Base-by-base conservation (phyloP, 768 basidiomycete genomes). In the Multifurca ochricompacta region DNA sequence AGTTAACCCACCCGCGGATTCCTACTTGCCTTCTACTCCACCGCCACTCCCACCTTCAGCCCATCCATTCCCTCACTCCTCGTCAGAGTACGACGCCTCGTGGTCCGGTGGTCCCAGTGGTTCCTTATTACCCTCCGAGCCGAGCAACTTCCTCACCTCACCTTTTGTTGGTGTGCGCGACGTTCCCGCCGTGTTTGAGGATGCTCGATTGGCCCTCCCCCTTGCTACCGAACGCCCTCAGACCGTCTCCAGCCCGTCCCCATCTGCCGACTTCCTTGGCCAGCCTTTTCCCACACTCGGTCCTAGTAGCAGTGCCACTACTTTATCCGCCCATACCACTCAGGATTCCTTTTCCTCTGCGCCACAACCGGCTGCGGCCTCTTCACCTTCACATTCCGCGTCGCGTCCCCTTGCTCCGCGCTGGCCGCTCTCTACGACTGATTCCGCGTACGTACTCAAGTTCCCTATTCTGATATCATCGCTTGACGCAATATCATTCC, bases 321-420 rank as follows among this genome's bases (percentile, higher is more conserved):
- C 42, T 18, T 45, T 48, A 18, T 45, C 54, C 21, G 14, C 23
- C 23, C 54, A 46, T 18, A 34, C 50, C 21, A 31, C 51, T 7
- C 45, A 35, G n/a, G 51, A 57, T 31, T 10, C 56, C 5, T 52
- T 50, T 37, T 18, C 30, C 10, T 16, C 34, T 16, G 9, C 40
- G n/a, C 32, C 27, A 27, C 58, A 35, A 40, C 27, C 50, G 5
- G 19, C 42, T 34, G 23, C 48, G 11, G 19, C 49, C 0, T n/a
- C 46, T 14, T 56, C 48, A n/a, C 41, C 53, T 6, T 43, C 44
- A n/a, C 44, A 27, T 6, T 28, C 49, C 13, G 18, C 57, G n/a
- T 48, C 53, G 39, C 54, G 48, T 23, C 54, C 59, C 6, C 59
- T 59, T 21, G 54, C 58, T 10, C 58, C 51, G 40, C 60, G 60